Evolutionary conservation across 768 basidiomycete species (phyloP), one percentile per base, ranked within the genome.

Genomic region (Hygrophorus pudorinus): DNA sequence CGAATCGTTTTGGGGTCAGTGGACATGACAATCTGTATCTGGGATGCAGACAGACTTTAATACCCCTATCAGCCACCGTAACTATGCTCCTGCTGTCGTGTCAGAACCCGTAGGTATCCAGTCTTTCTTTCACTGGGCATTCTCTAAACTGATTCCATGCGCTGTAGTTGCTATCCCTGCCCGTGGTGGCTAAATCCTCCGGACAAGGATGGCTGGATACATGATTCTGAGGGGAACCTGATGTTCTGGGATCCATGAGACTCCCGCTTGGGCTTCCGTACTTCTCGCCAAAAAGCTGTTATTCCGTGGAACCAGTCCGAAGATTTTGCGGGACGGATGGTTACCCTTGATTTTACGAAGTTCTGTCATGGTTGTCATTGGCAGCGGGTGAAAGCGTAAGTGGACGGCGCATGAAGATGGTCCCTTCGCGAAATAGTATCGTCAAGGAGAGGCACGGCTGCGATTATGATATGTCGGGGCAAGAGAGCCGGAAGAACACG

Each of bases 1-100:
- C 24, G 24, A 24, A 24, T 24, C 7, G 24, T 24, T 24, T 84
- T 65, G 32, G 77, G 71, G 12, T 71, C 67, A 48, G 81, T 70
- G 60, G 78, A 78, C 42, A 78, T 67, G 59, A 77, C 70, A 39
- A 74, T 78, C 16, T 16, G 39, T 7, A 39, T 48, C 5, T 48
- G 47, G 47, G 28, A 45, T 48, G 17, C 86, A 17, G 9, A 35
- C 33, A 9, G n/a, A n/a, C 3, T 3, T 3, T n/a, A 9, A 17
- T n/a, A 9, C 13, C 4, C 33, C 33, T n/a, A n/a, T n/a, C 33
- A 35, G 17, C 17, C n/a, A 17, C 33, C n/a, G 9, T 9, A 10
- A n/a, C 33, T 17, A 17, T 35, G 13, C 5, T 4, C 3, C n/a
- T 10, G 3, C 17, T 17, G 9, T 17, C 33, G n/a, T 13, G 9